These are phyloP conservation scores for Lomentospora prolificans DNA, from an alignment of 2,329 filamentous ascomycete genomes.

Conservation along the genomic window DNA sequence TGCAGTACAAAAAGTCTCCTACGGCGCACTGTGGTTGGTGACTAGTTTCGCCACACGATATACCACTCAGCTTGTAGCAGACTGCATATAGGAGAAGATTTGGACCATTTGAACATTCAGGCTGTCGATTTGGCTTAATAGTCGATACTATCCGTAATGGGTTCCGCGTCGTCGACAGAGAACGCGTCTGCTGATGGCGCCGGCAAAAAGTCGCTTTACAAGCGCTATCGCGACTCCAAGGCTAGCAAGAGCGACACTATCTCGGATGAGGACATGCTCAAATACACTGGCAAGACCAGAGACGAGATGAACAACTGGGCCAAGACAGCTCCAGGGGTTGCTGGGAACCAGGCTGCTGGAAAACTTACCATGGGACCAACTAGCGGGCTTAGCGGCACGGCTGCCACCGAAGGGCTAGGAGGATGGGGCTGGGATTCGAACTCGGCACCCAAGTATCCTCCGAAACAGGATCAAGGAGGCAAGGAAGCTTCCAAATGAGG, in stretches of 20 bases:
- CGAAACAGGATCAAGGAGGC: not conserved
- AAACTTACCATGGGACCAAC: conserved; percentile 20
- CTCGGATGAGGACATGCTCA: conserved; percentile 28
- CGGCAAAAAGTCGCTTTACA: conserved; percentile 21
- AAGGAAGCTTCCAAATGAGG: too few relatives aligned
- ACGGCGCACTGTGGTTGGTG: too few relatives aligned
- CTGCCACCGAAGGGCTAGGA: conserved; percentile 20
- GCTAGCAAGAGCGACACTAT: conserved; percentile 17
- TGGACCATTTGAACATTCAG: too few relatives aligned
- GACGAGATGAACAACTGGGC: conserved; percentile 25
- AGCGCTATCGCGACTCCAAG: conserved; percentile 22
- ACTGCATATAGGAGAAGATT: too few relatives aligned
- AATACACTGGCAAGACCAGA: conserved; percentile 29
- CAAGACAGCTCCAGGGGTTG: conserved; percentile 28
- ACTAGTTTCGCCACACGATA: too few relatives aligned
- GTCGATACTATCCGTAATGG: not conserved
- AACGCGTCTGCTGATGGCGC: not conserved
- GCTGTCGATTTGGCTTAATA: too few relatives aligned
- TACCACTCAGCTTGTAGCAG: too few relatives aligned
- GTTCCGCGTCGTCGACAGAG: not conserved
- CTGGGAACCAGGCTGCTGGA: conserved; percentile 28
- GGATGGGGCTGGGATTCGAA: conserved; percentile 21
- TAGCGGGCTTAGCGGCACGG: conserved; percentile 20
- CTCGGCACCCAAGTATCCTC: not conserved
- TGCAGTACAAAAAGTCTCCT: too few relatives aligned